phyloP scores from a whole-genome alignment of 495 filamentous ascomycete genomes.

The Jackrogersella multiformis region DNA sequence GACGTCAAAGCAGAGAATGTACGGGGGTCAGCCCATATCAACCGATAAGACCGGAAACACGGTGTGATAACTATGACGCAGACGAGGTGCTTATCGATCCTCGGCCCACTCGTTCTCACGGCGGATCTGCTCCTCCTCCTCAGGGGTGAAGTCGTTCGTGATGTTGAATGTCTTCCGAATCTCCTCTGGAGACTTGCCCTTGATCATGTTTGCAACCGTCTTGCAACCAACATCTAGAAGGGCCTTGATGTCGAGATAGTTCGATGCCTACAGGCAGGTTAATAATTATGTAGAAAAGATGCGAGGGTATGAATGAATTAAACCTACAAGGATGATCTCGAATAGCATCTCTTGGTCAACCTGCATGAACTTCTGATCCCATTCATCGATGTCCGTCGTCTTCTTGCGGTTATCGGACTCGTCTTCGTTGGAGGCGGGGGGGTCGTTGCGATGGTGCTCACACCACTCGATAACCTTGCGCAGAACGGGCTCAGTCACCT shows the following conservation, averaged over 20 bases:
- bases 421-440: slow-evolving; percentile 77
- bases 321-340: slow-evolving; percentile 93
- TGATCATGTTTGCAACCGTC: slow-evolving; percentile 82
- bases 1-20: background rate
- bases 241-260: slow-evolving; percentile 84
- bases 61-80: background rate
- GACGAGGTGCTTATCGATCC: slow-evolving; percentile 60
- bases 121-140: slow-evolving; percentile 79
- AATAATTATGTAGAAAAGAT: background rate
- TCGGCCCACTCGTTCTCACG: slow-evolving; percentile 82
- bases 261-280: slow-evolving; percentile 64
- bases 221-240: slow-evolving; percentile 85
- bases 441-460: slow-evolving; percentile 89
- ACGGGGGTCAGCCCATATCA: too few relatives aligned
- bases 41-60: background rate
- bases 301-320: background rate
- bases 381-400: slow-evolving; percentile 98
- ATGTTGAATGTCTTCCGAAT: slow-evolving; percentile 83
- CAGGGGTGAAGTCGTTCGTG: slow-evolving; percentile 78
- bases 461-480: slow-evolving; percentile 99
- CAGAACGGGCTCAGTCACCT: slow-evolving; percentile 94
- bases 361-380: slow-evolving; percentile 99
- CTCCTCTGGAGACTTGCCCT: slow-evolving; percentile 77
- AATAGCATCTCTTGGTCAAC: slow-evolving; percentile 99
- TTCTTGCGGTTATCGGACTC: slow-evolving; percentile 96